Evolutionary conservation across 2,329 filamentous ascomycete genomes (phyloP), one percentile per base, ranked within the genome.

Genomic region (Pseudogymnoascus sp.): DNA sequence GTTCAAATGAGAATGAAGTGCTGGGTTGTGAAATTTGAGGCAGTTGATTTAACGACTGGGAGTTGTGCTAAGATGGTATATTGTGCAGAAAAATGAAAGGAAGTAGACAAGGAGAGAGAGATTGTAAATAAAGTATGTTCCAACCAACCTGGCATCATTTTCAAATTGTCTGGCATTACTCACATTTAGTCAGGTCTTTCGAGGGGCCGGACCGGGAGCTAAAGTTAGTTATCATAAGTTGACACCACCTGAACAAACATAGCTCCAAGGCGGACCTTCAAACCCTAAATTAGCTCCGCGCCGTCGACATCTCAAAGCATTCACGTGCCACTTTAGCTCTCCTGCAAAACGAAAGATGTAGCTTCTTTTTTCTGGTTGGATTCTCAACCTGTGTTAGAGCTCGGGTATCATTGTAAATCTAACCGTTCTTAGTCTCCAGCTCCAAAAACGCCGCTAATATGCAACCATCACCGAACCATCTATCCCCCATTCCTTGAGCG

Each of bases 351-450:
- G 16, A 36, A 56, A 56, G 50, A 56, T 8, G 16, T 56, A 21
- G n/a, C 14, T 34, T 56, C 50, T 56, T 56, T 56, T 56, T 50
- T 56, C 28, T 56, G 4, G 50, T 56, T 56, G 28, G 50, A 34
- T 21, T 34, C 50, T 56, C 28, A 56, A 36, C 50, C 50, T 34
- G 50, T 34, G 28, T 56, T 56, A 56, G 50, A 56, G 50, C 50
- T 36, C 11, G 50, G 50, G 50, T 56, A 56, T 56, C 50, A 56
- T 56, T 36, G 50, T 34, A 36, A 56, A 56, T 56, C 50, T 56
- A 56, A 31, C 50, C 50, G 11, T 12, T 56, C 50, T 56, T 56
- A 50, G 14, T 28, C 50, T 56, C 50, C 28, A 56, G 28, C 50
- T 34, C 50, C 50, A 56, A 56, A 53, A 56, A 56, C 50, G 50